Conservation (phyloP, 805 yeast genomes). For the Yamadazyma ubonensis region DNA sequence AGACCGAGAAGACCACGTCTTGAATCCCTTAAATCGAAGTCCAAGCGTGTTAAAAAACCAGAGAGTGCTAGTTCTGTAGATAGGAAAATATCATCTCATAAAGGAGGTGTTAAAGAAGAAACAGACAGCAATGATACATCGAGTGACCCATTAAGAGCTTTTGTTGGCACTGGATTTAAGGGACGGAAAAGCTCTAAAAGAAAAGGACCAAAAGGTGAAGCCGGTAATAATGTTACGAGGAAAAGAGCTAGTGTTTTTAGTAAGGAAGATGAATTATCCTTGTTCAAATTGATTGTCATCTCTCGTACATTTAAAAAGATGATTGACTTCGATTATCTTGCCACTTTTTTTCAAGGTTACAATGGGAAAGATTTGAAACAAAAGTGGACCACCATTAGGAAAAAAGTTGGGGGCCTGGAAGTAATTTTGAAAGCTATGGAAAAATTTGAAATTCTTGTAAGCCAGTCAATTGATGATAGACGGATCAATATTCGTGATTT, state of each 20-base stretch:
- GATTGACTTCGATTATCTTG: conserved; percentile 66
- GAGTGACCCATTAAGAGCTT: conserved; percentile 14
- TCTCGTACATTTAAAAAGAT: conserved; percentile 59
- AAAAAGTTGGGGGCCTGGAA: conserved; percentile 41
- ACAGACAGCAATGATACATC: no score
- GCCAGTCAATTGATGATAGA: conserved; percentile 58
- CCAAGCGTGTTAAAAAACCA: not conserved
- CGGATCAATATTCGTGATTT: conserved; percentile 50
- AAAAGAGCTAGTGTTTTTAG: conserved; percentile 26
- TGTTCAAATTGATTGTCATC: conserved; percentile 66
- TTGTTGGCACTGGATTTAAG: conserved; percentile 14
- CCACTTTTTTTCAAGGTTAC: conserved; percentile 44
- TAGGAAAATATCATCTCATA: no score
- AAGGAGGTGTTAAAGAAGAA: no score
- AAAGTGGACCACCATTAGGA: conserved; percentile 70
- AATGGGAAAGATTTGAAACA: conserved; percentile 48
- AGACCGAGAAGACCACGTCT: conserved; percentile 21
- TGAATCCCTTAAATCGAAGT: conserved; percentile 9
- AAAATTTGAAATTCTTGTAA: conserved; percentile 66
- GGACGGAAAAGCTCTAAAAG: conserved; percentile 10
- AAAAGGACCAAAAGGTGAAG: conserved; percentile 4
- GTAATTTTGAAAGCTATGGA: conserved; percentile 61
- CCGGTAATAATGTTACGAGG: not conserved
- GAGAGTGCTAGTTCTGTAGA: not conserved
- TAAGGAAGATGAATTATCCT: conserved; percentile 48